Conservation (phyloP, 805 yeast genomes). For the Candida yuanshanica region DNA sequence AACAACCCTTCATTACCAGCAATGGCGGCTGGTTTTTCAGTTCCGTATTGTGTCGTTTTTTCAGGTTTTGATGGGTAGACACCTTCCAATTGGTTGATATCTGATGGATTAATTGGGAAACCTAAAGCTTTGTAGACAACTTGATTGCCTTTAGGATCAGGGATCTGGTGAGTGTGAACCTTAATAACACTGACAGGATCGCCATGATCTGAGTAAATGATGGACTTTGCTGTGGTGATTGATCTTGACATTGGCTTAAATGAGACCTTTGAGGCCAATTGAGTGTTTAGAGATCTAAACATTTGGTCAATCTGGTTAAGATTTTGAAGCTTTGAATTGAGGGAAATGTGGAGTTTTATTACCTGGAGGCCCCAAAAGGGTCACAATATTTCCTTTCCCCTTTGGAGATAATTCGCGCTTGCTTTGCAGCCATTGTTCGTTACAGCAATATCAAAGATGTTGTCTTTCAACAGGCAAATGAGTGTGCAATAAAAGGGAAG, state of each 20-base stretch:
- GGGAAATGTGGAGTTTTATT: not conserved
- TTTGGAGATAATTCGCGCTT: not conserved
- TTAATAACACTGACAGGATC: slow-evolving; percentile 51
- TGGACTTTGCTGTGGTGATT: slow-evolving; percentile 49
- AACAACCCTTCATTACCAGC: slow-evolving; percentile 95
- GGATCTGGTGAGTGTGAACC: slow-evolving; percentile 47
- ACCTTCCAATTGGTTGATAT: slow-evolving; percentile 78
- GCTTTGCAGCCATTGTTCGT: too few species aligned
- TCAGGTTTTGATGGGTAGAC: slow-evolving; percentile 77
- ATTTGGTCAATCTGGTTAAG: not conserved
- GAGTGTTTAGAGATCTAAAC: not conserved
- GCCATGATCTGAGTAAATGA: slow-evolving; percentile 65
- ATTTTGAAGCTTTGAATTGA: too few species aligned
- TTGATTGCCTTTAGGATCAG: slow-evolving; percentile 39
- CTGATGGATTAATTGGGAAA: slow-evolving; percentile 87
- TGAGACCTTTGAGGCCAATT: not conserved
- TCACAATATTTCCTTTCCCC: not conserved
- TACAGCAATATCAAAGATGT: too few species aligned
- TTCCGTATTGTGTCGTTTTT: slow-evolving; percentile 43
- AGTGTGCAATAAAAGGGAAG: too few species aligned
- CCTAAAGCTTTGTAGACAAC: slow-evolving; percentile 68
- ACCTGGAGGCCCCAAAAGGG: not conserved
- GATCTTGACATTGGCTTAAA: slow-evolving; percentile 8
- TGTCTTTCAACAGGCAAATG: too few species aligned
- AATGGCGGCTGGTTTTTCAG: slow-evolving; percentile 65